These are phyloP conservation scores for Elaeagnus macrophylla DNA, from an alignment of 306 rosid genomes.

Conservation along the genomic window DNA sequence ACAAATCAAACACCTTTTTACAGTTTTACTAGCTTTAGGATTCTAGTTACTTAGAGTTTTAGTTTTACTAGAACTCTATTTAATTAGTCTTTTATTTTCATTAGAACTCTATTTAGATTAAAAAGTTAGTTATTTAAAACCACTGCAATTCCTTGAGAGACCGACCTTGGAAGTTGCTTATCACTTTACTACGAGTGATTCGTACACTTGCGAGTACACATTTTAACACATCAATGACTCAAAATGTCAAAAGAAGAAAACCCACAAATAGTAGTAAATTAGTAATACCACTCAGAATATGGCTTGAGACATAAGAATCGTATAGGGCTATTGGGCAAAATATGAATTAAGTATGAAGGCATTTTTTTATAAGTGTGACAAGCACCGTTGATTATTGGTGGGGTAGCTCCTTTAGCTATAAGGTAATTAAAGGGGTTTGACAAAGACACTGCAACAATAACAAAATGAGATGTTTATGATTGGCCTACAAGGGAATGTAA, in stretches of 20 bases:
- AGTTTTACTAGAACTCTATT: too few relatives aligned
- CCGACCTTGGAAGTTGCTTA: too few relatives aligned
- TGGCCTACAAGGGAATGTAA: conserved; percentile 24
- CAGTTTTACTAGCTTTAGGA: too few relatives aligned
- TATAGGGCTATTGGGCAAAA: conserved; percentile 8
- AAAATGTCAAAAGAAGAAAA: conserved; percentile 25
- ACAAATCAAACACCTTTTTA: too few relatives aligned
- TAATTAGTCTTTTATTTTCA: too few relatives aligned
- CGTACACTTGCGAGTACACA: too few relatives aligned
- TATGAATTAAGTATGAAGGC: conserved; percentile 16
- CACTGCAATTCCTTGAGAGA: too few relatives aligned
- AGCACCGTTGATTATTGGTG: conserved; percentile 62
- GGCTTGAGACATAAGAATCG: conserved; percentile 23
- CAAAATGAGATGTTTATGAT: conserved; percentile 31
- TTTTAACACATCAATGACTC: too few relatives aligned
- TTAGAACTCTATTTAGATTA: too few relatives aligned
- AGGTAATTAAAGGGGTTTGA: conserved; percentile 41
- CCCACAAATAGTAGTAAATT: conserved; percentile 16
- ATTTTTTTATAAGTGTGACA: conserved; percentile 37
- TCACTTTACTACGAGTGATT: too few relatives aligned
- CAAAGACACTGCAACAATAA: conserved; percentile 56
- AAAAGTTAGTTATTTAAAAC: too few relatives aligned
- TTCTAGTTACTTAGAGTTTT: too few relatives aligned
- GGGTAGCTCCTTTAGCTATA: conserved; percentile 45
- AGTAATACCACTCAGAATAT: conserved; percentile 11